Base-by-base conservation (phyloP, 2,329 filamentous ascomycete species). In the Penicillium concentricum region DNA sequence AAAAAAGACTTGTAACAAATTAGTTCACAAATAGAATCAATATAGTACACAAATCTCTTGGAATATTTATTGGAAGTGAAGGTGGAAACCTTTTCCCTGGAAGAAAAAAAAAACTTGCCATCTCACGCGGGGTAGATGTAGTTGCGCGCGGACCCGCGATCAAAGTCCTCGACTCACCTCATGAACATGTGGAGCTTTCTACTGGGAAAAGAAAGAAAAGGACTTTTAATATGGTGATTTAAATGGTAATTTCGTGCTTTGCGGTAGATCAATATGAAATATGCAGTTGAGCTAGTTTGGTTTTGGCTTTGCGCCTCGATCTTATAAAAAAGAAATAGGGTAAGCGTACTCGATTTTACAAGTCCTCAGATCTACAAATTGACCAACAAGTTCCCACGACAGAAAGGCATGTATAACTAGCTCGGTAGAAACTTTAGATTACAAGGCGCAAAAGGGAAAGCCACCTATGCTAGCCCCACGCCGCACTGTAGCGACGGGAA, bases 361-460 rank as follows among this genome's bases (percentile, higher is more conserved):
- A 18, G 9, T 7, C 20, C 30, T 32, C 37, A 2, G 28, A 35
- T 38, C 24, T 20, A 38, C 50, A 20, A 26, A 18, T 58, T 15
- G 13, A 22, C 22, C 20, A 34, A 34, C n/a, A 24, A 34, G 2
- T 30, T 28, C 30, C 38, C 32, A 44, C 22, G 37, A 38, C 24
- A 45, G 16, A 44, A 37, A 52, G 53, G 35, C 35, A 52, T 57
- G 54, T 37, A 52, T 56, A 56, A 22, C 56, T 50, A 62, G 60
- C 54, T 63, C 35, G 45, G 55, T 63, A 59, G 57, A 62, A 60
- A 63, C 61, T 68, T 61, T 68, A 68, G 54, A 67, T 63, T 69
- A 69, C 66, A 69, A 58, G 54, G 54, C 52, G 57, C 51, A 61
- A 60, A 55, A 54, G 42, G 48, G 48, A 52, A 44, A 56, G 48